Conservation (phyloP, 148 eudicot genomes). For the Nepenthes gracilis region DNA sequence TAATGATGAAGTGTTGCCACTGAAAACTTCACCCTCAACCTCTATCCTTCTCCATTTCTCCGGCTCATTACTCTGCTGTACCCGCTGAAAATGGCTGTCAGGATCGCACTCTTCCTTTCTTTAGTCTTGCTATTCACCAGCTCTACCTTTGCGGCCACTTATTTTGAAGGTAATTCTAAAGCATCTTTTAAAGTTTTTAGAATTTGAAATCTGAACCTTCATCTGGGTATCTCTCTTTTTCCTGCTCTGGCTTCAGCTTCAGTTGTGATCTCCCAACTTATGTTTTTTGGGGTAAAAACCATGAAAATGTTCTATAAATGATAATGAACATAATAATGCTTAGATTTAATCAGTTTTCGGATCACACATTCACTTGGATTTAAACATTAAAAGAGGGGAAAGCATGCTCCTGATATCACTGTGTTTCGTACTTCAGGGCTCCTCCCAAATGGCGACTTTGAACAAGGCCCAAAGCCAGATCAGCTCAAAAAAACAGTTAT, state of each 20-base stretch:
- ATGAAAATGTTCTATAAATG: too few species aligned
- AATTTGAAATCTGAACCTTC: not conserved
- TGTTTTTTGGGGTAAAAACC: too few species aligned
- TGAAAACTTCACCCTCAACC: not conserved
- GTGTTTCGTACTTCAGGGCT: slow-evolving; percentile 31
- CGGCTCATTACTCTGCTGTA: not conserved
- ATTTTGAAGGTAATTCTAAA: slow-evolving; percentile 17
- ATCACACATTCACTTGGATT: too few species aligned
- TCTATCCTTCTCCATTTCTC: not conserved
- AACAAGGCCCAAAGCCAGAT: slow-evolving; percentile 44
- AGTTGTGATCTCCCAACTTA: too few species aligned
- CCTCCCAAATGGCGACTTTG: slow-evolving; percentile 83
- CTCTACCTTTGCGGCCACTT: slow-evolving; percentile 25
- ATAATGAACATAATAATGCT: too few species aligned
- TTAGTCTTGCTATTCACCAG: slow-evolving; percentile 16
- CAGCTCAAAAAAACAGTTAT: slow-evolving; percentile 50
- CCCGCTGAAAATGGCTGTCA: slow-evolving; percentile 9
- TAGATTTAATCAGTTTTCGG: too few species aligned
- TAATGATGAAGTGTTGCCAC: not conserved
- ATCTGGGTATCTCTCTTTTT: not conserved
- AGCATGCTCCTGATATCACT: too few species aligned
- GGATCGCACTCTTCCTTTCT: slow-evolving; percentile 16
- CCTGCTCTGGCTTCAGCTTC: too few species aligned
- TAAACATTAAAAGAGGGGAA: too few species aligned
- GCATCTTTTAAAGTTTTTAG: not conserved